Evolutionary conservation across 2,329 filamentous ascomycete genomes (phyloP), one percentile per base, ranked within the genome.

Genomic region (Nothopassalora personata): DNA sequence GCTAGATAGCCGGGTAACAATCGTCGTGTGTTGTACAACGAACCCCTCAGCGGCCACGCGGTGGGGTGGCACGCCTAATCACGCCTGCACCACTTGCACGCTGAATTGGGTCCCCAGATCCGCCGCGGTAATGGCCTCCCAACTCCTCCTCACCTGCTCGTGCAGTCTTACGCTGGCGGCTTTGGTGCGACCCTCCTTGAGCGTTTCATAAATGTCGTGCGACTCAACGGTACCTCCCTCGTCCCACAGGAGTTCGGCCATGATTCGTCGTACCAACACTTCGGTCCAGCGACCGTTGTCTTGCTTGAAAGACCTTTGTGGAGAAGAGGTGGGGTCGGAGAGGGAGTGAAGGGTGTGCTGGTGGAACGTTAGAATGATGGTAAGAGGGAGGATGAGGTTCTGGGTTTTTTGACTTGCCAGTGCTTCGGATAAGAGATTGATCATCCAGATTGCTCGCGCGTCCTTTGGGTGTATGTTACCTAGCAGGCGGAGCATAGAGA

Each of bases 181-280:
- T 30, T 60, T 59, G 56, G 60, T 64, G 27, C 63, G 46, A 23
- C 63, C 63, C 18, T 56, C 49, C 30, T 59, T 57, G 30, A 64
- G 56, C 23, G 59, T 52, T 36, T 64, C 63, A 46, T 56, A 62
- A 46, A 60, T 63, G 58, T 64, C 63, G 53, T 63, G 60, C 52
- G 62, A 62, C n/a, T 60, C 59, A 13, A 64, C 54, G 10, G 54
- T 49, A 6, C 33, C 49, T 27, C 52, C 60, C 10, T 58, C 54
- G 13, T 64, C 60, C 63, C 63, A 64, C 31, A 64, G 49, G 15
- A 58, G 56, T 43, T 64, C 60, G 33, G 57, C 60, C 28, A 64
- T 56, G 31, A 62, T 62, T 30, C 63, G 54, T 36, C 63, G 58
- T n/a, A 61, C 53, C 51, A 61, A 57, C 31, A 64, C 54, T 18